phyloP scores from a whole-genome alignment of 192 early-diverging fungal species.

The Umbelopsis sp. region DNA sequence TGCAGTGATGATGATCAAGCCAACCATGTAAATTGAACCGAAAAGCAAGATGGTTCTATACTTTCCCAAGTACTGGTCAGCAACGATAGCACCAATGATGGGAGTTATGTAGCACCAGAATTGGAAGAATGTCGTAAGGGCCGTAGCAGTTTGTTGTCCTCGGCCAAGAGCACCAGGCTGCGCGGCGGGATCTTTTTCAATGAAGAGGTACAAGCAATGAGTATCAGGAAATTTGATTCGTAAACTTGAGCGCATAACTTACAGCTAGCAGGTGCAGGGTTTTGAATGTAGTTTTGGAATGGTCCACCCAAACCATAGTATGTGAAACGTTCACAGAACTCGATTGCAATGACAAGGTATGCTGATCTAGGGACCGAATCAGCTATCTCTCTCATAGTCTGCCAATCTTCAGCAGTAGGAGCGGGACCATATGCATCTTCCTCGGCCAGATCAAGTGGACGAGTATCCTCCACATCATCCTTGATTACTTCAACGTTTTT shows the following conservation, averaged over 20 bases:
- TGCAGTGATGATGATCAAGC: conserved; percentile 61
- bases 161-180: conserved; percentile 56
- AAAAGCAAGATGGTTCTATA: conserved; percentile 77
- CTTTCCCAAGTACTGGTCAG: conserved; percentile 77
- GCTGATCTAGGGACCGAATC: conserved; percentile 60
- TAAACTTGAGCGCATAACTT: conserved; percentile 18
- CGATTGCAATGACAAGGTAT: conserved; percentile 56
- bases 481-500: too few relatives aligned
- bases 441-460: conserved; percentile 3
- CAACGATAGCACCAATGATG: conserved; percentile 66
- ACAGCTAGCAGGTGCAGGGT: conserved; percentile 39
- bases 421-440: conserved; percentile 47
- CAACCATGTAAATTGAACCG: conserved; percentile 63
- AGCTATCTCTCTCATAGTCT: conserved; percentile 53
- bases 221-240: not conserved
- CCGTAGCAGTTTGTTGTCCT: conserved; percentile 55
- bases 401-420: conserved; percentile 63
- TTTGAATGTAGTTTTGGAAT: conserved; percentile 62
- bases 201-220: not conserved
- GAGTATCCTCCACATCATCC: too few relatives aligned
- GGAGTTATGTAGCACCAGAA: conserved; percentile 54
- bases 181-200: conserved; percentile 29
- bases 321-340: conserved; percentile 68
- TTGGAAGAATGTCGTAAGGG: conserved; percentile 55
- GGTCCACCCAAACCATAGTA: conserved; percentile 62